Base-by-base conservation (phyloP, 1,284 basidiomycete species). In the Irpex lacteus region DNA sequence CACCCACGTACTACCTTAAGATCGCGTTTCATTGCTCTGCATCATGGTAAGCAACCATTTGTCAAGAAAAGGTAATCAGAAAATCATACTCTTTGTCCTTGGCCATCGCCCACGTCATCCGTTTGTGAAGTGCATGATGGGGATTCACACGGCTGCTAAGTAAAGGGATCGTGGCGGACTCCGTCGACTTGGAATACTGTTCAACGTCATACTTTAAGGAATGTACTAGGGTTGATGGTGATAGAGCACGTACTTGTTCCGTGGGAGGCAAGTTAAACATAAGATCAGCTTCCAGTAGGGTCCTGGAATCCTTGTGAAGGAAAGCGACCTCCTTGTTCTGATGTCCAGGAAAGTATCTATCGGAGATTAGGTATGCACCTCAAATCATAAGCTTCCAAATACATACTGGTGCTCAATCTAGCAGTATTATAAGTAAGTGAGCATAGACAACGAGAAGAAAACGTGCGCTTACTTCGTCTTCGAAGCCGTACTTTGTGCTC, bases 261-360 rank as follows among this genome's bases (percentile, higher is more conserved):
- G 76, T 89, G 3, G 86, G 82, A 0, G 96, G 96, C 5, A 98
- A 80, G 77, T 98, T 98, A 81, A 97, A 90, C 4, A 98, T 75
- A 54, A 98, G 80, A 74, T 99, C 97, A 0, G 93, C 97, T 73
- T 92, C 82, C 63, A 98, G 85, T 61, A 98, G 79, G 0, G 91
- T 89, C 73, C 89, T 92, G 13, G 88, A 91, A 0, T 87, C 83
- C 13, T 81, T 78, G 73, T 98, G 97, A 66, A 92, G 85, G 75
- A 96, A 98, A 0, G 94, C 94, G 15, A 98, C 86, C 67, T 98
- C 97, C 73, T 94, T 89, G 75, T 95, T 96, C 69, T 80, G 80
- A 75, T 91, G 89, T 0, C 94, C 91, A 11, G 91, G 83, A 71
- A 97, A 95, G 74, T 90, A 93, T 71, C 89, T 94, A 71, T 0